phyloP scores from a whole-genome alignment of 495 filamentous ascomycete genomes.

The Tuber melanosporum region DNA sequence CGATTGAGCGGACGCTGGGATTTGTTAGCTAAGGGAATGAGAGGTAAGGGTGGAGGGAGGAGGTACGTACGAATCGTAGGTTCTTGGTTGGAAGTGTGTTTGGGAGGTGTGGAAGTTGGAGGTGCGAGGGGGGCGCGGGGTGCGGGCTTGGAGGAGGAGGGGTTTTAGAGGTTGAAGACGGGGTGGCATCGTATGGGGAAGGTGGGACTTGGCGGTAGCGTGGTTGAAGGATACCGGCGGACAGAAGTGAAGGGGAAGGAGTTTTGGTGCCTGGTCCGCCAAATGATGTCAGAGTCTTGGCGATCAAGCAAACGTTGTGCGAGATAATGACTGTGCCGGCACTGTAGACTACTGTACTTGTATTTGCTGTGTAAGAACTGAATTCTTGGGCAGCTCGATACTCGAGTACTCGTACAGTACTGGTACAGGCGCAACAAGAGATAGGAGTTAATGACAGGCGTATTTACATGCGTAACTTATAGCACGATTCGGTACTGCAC shows the following conservation, averaged over 20 bases:
- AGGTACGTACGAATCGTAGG: slow-evolving; percentile 18
- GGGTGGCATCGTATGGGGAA: not conserved
- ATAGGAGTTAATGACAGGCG: not conserved
- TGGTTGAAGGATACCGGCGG: not conserved
- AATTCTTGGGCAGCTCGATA: not conserved
- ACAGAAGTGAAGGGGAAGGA: not conserved
- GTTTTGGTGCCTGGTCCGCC: not conserved
- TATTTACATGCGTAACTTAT: not conserved
- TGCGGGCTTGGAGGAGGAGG: not conserved
- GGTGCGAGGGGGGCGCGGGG: not conserved
- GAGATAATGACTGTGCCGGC: no score
- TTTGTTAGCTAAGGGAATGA: not conserved
- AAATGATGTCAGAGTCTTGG: slow-evolving; percentile 18
- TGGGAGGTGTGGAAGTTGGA: not conserved
- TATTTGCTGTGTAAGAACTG: no score
- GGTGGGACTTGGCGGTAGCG: not conserved
- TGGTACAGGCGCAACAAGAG: not conserved
- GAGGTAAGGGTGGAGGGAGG: not conserved
- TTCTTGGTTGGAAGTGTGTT: slow-evolving; percentile 4
- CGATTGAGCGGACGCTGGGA: slow-evolving; percentile 52
- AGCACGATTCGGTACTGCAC: not conserved
- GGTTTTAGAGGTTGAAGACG: not conserved
- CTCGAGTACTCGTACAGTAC: no score
- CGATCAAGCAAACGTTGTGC: not conserved
- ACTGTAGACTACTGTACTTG: no score